Evolutionary conservation across 495 filamentous ascomycete genomes (phyloP).

Genomic region (Usnea hakonensis): DNA sequence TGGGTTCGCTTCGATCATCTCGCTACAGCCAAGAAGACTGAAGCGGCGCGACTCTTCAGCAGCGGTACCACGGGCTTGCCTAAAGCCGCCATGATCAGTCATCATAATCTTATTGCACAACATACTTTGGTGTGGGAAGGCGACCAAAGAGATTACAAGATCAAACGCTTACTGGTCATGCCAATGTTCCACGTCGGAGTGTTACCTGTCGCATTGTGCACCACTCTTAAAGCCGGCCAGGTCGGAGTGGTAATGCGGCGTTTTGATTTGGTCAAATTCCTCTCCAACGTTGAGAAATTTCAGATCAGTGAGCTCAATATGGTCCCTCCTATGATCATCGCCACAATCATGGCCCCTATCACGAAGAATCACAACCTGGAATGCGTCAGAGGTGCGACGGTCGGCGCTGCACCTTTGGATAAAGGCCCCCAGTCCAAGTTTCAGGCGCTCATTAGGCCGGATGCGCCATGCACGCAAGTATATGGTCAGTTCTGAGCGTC

Average conservation of each 20-base stretch:
- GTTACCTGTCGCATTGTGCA: conserved; percentile 40
- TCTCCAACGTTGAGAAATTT: conserved; percentile 42
- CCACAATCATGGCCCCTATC: conserved; percentile 40
- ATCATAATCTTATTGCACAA: conserved; percentile 44
- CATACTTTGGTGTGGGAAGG: conserved; percentile 38
- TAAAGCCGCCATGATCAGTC: conserved; percentile 44
- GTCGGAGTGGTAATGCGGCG: conserved; percentile 49
- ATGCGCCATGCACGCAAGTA: conserved; percentile 31
- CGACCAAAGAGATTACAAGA: conserved; percentile 35
- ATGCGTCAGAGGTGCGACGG: conserved; percentile 30
- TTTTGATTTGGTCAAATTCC: conserved; percentile 45
- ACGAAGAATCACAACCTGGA: conserved; percentile 37
- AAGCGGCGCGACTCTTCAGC: conserved; percentile 39
- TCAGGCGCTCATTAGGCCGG: conserved; percentile 32
- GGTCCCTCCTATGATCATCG: conserved; percentile 50
- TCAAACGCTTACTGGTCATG: conserved; percentile 40
- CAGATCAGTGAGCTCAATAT: conserved; percentile 44
- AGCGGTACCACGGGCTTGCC: conserved; percentile 51
- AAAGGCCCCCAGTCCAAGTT: conserved; percentile 37
- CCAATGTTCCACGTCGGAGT: conserved; percentile 56
- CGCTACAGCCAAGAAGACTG: conserved; percentile 27
- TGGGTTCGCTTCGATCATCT: conserved; percentile 45
- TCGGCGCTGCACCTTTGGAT: conserved; percentile 47
- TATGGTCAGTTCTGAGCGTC: conserved; percentile 20
- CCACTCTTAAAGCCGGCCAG: conserved; percentile 39